phyloP scores from a whole-genome alignment of 2,329 filamentous ascomycete species.

The Fonsecaea multimorphosa region DNA sequence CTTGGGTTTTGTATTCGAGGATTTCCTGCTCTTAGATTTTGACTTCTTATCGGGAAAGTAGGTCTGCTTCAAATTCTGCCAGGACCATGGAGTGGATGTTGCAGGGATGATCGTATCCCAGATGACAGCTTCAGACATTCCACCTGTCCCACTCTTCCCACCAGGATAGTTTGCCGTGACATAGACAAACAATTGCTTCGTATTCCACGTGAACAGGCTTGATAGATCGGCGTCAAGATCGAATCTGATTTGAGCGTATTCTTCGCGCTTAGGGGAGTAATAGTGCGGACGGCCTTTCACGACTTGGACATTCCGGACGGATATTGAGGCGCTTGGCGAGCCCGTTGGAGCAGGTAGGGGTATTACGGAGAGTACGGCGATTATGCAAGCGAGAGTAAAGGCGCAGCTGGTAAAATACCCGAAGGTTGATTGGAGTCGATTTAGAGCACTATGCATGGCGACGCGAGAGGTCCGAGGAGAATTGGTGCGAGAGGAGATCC shows the following conservation, averaged over 20 bases:
- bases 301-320: constrained; percentile 80
- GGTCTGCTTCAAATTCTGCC: constrained; percentile 46
- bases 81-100: constrained; percentile 53
- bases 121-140: constrained; percentile 76
- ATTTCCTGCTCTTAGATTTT: constrained; percentile 34
- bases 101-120: constrained; percentile 94
- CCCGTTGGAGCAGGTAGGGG: constrained; percentile 62
- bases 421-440: constrained; percentile 88
- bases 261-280: constrained; percentile 89
- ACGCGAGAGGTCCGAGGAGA: neutral
- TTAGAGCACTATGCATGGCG: constrained; percentile 60
- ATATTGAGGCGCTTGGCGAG: constrained; percentile 67
- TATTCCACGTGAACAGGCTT: constrained; percentile 98
- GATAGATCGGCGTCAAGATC: constrained; percentile 89
- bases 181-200: constrained; percentile 97
- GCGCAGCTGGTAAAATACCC: constrained; percentile 97
- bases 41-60: constrained; percentile 44
- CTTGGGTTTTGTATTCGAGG: constrained; percentile 36
- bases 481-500: neutral
- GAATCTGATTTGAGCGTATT: constrained; percentile 94
- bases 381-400: constrained; percentile 77
- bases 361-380: constrained; percentile 73
- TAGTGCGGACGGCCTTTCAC: constrained; percentile 94
- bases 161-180: constrained; percentile 76
- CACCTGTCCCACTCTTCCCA: constrained; percentile 34